Evolutionary conservation across 179 eudicot genomes (phyloP), one percentile per base, ranked within the genome.

Genomic region (Camellia oleifera): DNA sequence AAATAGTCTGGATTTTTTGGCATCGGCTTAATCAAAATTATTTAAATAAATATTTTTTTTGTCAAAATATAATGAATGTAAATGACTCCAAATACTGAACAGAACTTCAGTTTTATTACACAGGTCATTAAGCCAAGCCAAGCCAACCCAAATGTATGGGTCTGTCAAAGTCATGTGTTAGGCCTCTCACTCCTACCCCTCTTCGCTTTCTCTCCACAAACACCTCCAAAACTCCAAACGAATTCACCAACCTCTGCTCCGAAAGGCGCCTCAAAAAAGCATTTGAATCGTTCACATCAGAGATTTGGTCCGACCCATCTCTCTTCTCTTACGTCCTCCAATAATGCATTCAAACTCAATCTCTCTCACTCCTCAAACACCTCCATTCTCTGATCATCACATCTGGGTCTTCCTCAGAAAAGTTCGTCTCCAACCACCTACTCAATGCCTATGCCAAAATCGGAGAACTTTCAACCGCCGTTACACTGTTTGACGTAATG

Each of bases 371-470:
- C 45, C 82, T 85, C 77, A 88, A 87, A 79, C 97, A 92, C 79
- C 86, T 95, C 79, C 98, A 95, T 84, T 83, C 90, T 46, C 54
- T 93, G 79, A 85, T 86, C 50, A 84, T 90, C 23, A 84, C 93
- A 32, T 87, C 91, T 63, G 98, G 98, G 50, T 89, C 87, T 60
- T 86, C 80, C 15, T 32, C 76, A 40, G 86, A 86, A 87, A 93
- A 83, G 87, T 95, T 91, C 78, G 61, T 92, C 2, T 81, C 82
- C 83, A 95, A 95, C 79, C 91, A 92, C 73, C 81, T 95, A 5
- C 77, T 95, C 77, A 95, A 90, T 78, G 82, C 87, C 32, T 93
- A 95, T 53, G 81, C 86, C 5, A 95, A 95, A 75, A 52, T 92
- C 15, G 95, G 94, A 4, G 76, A 84, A 3, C 14, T 91, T 62